Base-by-base conservation (phyloP, 169 alveolate genomes). In the Eimeria praecox region DNA sequence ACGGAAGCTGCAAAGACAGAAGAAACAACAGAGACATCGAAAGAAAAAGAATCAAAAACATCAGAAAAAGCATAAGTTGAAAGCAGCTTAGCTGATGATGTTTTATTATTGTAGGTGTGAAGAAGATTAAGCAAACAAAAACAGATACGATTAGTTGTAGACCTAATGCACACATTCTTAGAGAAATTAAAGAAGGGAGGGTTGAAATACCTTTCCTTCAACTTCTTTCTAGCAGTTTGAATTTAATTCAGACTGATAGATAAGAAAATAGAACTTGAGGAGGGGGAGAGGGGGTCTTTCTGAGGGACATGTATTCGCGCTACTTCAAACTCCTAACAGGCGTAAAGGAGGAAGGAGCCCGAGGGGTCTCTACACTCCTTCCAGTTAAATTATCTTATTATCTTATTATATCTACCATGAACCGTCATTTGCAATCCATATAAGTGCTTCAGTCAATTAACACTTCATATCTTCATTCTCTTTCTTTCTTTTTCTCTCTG, bases 1-100 rank as follows among this genome's bases (percentile, higher is more conserved):
- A 97, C 97, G 38, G 59, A 78, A 9, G 90, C 46, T 30, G 56
- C 78, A 1, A 71, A 97, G 82, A 94, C 94, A 16, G 91, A 85
- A 38, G 93, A 27, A 95, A 94, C 62, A 16, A n/a, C n/a, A n/a
- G n/a, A n/a, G n/a, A n/a, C n/a, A n/a, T n/a, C n/a, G n/a, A n/a
- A n/a, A n/a, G 80, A 40, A 59, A 82, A 94, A 1, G 94, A 95
- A 14, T 95, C 97, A 18, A 64, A 92, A 44, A 93, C 56, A 33
- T 82, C 86, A 75, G 96, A 90, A 35, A 95, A 90, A 9, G 87
- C 96, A 46, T 85, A 94, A 46, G 30, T 40, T 2, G 85, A 94
- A 35, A n/a, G 69, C 69, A 59, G 69, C 20, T 3, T 3, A 12
- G 8, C 30, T 59, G 69, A 85, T 27, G 44, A 8, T 1, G 82